Base-by-base conservation (phyloP, 495 filamentous ascomycete genomes). In the Daldinia grandis region DNA sequence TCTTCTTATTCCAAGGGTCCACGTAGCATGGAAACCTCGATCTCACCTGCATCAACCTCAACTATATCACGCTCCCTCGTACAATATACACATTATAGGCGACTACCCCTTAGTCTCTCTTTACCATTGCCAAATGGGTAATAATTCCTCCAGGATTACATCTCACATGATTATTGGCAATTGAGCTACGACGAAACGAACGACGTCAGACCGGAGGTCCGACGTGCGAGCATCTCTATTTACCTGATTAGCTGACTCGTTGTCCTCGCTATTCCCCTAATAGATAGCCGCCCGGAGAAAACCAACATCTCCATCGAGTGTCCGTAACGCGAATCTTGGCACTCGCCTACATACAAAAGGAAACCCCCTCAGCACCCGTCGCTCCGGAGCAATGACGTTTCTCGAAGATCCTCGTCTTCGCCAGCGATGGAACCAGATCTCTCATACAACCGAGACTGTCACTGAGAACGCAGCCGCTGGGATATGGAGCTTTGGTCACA, bases 371-470 rank as follows among this genome's bases (percentile, higher is more conserved):
- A 8, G 8, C 40, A 53, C 40, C 62, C 68, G 57, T 51, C 24
- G 10, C 51, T 56, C 10, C 40, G 56, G n/a, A 60, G 67, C 69
- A 62, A 86, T 86, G 82, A 80, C 85, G 30, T 85, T 88, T 77
- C 87, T 92, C 76, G 89, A 89, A 80, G 96, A 98, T 79, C 95
- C 95, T 68, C 93, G 95, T 73, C 89, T 97, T 79, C 93, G 94
- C 40, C 94, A 97, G 76, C 92, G 90, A 75, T 91, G 97, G 85
- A 97, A 98, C 74, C 92, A 94, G 72, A 88, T 99, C 75, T 92
- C 93, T 40, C 91, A 95, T 71, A 97, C 93, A 69, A 87, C 97
- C 80, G 96, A 98, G 78, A 87, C 91, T 17, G 96, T 93, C 21
- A 97, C 97, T 62, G 93, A 97, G 76, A 91, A 89, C 40, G 94